These are phyloP conservation scores for Penicillium sp. DNA, from an alignment of 2,329 filamentous ascomycete genomes.

Conservation along the genomic window DNA sequence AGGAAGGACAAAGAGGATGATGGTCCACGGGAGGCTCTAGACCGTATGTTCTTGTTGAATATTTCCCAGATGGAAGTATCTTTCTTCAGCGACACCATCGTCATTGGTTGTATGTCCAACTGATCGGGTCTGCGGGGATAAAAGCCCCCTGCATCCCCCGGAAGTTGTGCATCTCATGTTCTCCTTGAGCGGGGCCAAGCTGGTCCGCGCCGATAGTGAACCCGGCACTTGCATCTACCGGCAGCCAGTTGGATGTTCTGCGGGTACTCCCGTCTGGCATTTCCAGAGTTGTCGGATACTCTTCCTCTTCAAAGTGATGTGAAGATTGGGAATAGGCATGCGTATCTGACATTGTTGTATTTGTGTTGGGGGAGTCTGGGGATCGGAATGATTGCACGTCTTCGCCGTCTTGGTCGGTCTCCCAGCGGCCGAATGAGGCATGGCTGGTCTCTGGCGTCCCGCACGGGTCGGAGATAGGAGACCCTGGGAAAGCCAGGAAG, in stretches of 20 bases:
- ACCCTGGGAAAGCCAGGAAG: conserved; percentile 19
- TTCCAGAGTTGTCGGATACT: conserved; percentile 35
- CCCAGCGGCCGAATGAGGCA: conserved; percentile 29
- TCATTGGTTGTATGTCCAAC: conserved; percentile 5
- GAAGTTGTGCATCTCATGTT: conserved; percentile 13
- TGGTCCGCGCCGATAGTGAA: conserved; percentile 34
- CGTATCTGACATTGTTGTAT: not conserved
- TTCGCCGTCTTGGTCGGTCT: conserved; percentile 32
- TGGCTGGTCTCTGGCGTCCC: conserved; percentile 33
- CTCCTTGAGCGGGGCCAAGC: not conserved
- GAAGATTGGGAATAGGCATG: not conserved
- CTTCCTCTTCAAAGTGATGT: conserved; percentile 18
- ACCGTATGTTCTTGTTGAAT: not conserved
- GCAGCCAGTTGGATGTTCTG: conserved; percentile 41
- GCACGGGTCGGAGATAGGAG: conserved; percentile 30
- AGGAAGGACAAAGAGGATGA: not conserved
- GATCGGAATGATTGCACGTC: conserved; percentile 2
- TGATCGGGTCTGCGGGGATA: conserved; percentile 9
- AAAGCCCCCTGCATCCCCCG: conserved; percentile 21
- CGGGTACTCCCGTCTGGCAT: conserved; percentile 44
- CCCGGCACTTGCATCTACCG: conserved; percentile 38
- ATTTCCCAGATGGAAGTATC: not conserved
- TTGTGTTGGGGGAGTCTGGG: not conserved
- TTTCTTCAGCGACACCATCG: not conserved
- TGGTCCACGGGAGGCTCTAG: not conserved